These are phyloP conservation scores for Arthrobotrys entomopaga DNA, from an alignment of 2,329 filamentous ascomycete species.

Conservation along the genomic window DNA sequence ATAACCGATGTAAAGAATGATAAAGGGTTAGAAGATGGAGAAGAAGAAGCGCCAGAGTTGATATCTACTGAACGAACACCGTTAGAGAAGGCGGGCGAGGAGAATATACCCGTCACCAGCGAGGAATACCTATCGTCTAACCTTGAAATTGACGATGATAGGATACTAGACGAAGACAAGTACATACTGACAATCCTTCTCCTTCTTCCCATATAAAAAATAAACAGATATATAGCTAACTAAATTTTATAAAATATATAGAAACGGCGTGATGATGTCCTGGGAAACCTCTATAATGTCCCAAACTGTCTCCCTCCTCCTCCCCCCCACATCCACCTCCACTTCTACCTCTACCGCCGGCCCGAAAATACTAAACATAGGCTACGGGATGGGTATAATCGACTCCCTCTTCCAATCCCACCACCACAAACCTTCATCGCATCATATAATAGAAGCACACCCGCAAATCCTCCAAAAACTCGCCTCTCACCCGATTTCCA, in stretches of 20 bases:
- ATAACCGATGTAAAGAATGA: constrained; percentile 58
- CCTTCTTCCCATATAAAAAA: constrained; percentile 65
- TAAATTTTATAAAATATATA: too few relatives aligned
- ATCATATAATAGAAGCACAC: constrained; percentile 90
- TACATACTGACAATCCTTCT: constrained; percentile 52
- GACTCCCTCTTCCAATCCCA: constrained; percentile 78
- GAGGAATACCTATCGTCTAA: constrained; percentile 41
- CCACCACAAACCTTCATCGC: constrained; percentile 72
- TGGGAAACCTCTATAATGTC: constrained; percentile 89
- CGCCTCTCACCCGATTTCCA: constrained; percentile 74
- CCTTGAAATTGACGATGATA: constrained; percentile 57
- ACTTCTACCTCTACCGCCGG: constrained; percentile 65
- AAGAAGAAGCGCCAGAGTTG: constrained; percentile 56
- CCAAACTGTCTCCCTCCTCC: constrained; percentile 22
- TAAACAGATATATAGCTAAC: constrained; percentile 61
- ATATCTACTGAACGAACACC: constrained; percentile 25
- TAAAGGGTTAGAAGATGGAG: constrained; percentile 55
- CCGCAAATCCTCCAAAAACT: constrained; percentile 78
- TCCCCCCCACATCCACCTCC: constrained; percentile 40
- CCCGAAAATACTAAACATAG: constrained; percentile 81
- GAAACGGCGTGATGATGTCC: constrained; percentile 92
- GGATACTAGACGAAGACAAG: constrained; percentile 61
- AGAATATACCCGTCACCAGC: constrained; percentile 57
- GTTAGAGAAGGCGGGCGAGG: constrained; percentile 58
- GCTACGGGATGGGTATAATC: constrained; percentile 91